phyloP scores from a whole-genome alignment of 208 protist species.

The Leishmania braziliensis region DNA sequence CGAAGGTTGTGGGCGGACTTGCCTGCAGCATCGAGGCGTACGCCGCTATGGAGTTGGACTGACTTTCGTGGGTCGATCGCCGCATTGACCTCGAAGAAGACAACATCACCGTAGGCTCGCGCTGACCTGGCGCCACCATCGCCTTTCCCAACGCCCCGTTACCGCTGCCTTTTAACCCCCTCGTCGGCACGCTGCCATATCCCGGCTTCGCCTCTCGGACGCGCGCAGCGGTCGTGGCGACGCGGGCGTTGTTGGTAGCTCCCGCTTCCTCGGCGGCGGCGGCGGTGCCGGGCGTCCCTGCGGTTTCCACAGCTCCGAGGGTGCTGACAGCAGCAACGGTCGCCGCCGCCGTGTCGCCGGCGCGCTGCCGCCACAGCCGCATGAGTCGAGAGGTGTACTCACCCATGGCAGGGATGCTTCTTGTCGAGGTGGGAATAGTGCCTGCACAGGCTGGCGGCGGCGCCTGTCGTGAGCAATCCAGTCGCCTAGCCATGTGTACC shows the following conservation, averaged over 20 bases:
- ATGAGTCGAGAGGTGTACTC: constrained; percentile 24
- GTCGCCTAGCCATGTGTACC: constrained; percentile 39
- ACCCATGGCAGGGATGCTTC: not conserved
- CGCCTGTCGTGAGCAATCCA: constrained; percentile 40
- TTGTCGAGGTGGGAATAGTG: not conserved
- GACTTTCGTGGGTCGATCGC: not conserved
- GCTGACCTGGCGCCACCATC: not conserved
- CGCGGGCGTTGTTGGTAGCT: not conserved
- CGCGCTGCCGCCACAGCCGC: constrained; percentile 31
- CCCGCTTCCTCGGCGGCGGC: not conserved
- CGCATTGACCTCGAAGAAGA: not conserved
- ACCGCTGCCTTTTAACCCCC: not conserved
- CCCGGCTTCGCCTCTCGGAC: not conserved
- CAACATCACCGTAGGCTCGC: not conserved
- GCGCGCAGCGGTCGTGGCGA: not conserved
- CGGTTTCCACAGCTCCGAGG: not conserved
- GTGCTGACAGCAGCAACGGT: not conserved
- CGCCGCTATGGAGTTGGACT: constrained; percentile 12
- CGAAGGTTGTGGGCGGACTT: constrained; percentile 11
- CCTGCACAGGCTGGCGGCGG: not conserved
- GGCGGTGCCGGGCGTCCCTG: not conserved
- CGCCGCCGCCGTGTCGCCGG: constrained; percentile 22
- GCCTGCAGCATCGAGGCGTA: constrained; percentile 19
- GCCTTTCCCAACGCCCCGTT: not conserved
- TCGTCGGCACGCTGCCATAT: not conserved